Base-by-base conservation (phyloP, 164 flowering plant genomes). In the Vitis rupestris region DNA sequence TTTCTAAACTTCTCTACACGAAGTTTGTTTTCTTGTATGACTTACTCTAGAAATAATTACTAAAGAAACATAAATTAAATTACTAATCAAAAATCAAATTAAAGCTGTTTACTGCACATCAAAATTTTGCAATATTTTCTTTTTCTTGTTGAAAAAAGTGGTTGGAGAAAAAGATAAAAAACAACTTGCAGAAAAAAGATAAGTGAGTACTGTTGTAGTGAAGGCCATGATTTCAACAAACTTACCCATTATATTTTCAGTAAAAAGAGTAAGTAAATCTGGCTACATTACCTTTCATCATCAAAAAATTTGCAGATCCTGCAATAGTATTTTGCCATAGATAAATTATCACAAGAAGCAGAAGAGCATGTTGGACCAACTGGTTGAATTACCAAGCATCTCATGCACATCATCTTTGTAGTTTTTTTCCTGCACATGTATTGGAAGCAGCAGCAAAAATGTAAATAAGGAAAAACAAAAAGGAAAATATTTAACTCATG, bases 371-470 rank as follows among this genome's bases (percentile, higher is more conserved):
- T 79, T 3, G 80, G 74, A 11, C 90, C 84, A 64, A 94, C 78
- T 11, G 89, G 97, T 74, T 94, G 99, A 80, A 90, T 81, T 55
- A 72, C 71, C 79, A 94, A 73, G 82, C 99, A 94, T 73, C 83
- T 82, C 97, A 94, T 94, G 84, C 99, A 94, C 95, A 90, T 86
- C 97, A 94, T 94, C 72, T 87, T 75, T 58, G 90, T 81, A 5
- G 84, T 82, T 31, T 76, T 66, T 81, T 87, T 90, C 79, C 99
- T 94, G 90, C 75, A 77, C 5, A 51, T 50, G 59, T 51, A 59
- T 47, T 57, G 31, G 9, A 70, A 68, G 12, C 55, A 75, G 19
- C 69, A 61, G 37, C 59, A 59, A 11, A 66, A 50, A 44, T 53
- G 44, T 72, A 60, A 61, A 70, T 9, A 58, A 68, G 14, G 23